Conservation (phyloP, 176 grass and related monocot species). For the Melocanna baccifera region DNA sequence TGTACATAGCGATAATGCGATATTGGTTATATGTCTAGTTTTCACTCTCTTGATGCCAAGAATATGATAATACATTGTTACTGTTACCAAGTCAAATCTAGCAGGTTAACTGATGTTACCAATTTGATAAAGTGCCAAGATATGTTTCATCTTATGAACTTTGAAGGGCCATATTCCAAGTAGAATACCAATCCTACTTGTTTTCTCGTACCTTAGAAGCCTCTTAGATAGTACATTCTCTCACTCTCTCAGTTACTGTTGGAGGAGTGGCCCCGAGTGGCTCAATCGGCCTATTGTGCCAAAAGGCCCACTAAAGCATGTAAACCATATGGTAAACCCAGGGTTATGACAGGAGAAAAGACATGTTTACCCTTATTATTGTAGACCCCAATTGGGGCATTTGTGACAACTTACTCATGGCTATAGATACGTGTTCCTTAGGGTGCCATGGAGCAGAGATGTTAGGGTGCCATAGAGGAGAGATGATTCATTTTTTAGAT, state of each 20-base stretch:
- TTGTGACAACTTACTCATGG: too few species aligned
- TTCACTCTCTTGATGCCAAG: neutral
- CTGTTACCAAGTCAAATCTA: neutral
- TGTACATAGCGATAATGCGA: neutral
- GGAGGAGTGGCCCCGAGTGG: too few species aligned
- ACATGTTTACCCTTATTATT: too few species aligned
- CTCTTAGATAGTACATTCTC: neutral
- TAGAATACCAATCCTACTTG: neutral
- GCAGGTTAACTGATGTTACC: neutral
- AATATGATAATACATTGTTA: neutral
- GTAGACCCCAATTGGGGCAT: too few species aligned
- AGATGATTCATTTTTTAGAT: too few species aligned
- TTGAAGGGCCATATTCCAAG: neutral
- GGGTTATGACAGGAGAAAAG: too few species aligned
- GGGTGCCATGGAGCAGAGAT: too few species aligned
- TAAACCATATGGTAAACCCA: too few species aligned
- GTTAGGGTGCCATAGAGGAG: too few species aligned
- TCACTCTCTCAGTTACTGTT: neutral
- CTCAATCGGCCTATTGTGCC: too few species aligned
- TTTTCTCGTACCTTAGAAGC: slow-evolving; percentile 7
- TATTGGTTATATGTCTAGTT: slow-evolving; percentile 1
- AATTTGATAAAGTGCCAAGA: neutral
- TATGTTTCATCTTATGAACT: neutral
- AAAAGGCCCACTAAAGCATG: too few species aligned
- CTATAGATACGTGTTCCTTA: too few species aligned